phyloP scores from a whole-genome alignment of 768 basidiomycete genomes.

The Baorangia bicolor region DNA sequence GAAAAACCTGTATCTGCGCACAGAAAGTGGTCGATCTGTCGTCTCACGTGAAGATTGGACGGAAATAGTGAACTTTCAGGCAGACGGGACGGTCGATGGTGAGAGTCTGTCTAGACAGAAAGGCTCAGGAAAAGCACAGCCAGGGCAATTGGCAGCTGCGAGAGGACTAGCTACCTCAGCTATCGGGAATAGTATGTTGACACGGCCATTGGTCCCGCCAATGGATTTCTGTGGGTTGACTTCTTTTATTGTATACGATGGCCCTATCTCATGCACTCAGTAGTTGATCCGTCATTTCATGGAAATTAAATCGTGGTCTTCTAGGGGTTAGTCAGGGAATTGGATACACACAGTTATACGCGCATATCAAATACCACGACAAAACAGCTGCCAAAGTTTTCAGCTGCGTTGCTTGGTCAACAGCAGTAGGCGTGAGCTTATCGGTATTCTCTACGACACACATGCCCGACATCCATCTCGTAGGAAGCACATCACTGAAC shows the following conservation, averaged over 20 bases:
- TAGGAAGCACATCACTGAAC: neutral
- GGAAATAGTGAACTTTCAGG: conserved; percentile 47
- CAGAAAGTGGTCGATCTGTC: conserved; percentile 27
- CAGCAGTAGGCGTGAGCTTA: neutral
- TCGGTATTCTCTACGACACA: neutral
- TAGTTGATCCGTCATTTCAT: conserved; percentile 27
- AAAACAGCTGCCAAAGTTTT: neutral
- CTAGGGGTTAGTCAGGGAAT: neutral
- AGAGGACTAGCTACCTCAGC: conserved; percentile 9
- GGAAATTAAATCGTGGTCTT: conserved; percentile 6
- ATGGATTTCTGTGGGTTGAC: conserved; percentile 24
- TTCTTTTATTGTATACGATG: neutral
- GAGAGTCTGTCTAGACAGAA: neutral
- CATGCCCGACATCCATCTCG: neutral
- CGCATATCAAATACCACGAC: neutral
- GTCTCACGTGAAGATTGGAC: conserved; percentile 50
- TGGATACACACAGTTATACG: conserved; percentile 5
- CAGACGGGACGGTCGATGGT: neutral
- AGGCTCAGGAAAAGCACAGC: neutral
- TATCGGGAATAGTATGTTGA: neutral
- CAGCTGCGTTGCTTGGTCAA: neutral
- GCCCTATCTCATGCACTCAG: neutral
- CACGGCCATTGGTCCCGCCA: conserved; percentile 8
- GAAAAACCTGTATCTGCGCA: conserved; percentile 54
- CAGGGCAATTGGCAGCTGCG: neutral